Evolutionary conservation across 345 rosid genomes (phyloP), one percentile per base, ranked within the genome.

Genomic region (Atalantia buxifolia): DNA sequence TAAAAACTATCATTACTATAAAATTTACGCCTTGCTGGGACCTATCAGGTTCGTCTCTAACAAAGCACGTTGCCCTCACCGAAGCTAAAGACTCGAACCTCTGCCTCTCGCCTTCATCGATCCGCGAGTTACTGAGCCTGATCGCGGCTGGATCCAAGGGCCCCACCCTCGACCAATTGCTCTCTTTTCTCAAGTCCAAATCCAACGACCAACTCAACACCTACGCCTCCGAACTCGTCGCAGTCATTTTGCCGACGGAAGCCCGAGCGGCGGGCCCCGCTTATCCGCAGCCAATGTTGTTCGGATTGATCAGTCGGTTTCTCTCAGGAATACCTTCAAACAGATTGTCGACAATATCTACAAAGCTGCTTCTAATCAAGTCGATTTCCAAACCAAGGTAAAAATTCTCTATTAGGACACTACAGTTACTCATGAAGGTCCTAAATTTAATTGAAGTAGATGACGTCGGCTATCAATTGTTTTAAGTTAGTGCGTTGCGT

Each of bases 301-400:
- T 12, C 92, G 98, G 98, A 71, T 92, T 30, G 93, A 93, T 61
- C 78, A 78, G 74, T 88, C 92, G 12, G 84, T 93, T 5, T 80
- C 94, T 27, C 81, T 95, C 61, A 90, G 85, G 76, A 82, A 80
- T 48, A 84, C 91, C 57, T 92, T 90, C 83, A 85, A 90, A 77
- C 71, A 88, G 80, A 81, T 93, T 30, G 79, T 84, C 73, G 90
- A 83, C 55, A 86, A 59, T 77, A 78, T 81, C 8, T 93, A 90
- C 83, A 92, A 88, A 84, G 97, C 93, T 67, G 75, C 91, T 38
- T 83, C 92, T 24, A 83, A 74, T 45, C 87, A 82, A 75, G 94
- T 86, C 21, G 95, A 93, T 87, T 93, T 94, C 78, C 93, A 87
- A 36, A 80, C 83, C 14, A 93, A 90, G 98, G 97, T 92, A 71